A percentile compares a stretch with the other conserved stretches of the same genome.
phyloP scores from a whole-genome alignment of 805 yeast genomes.

The Candida pseudoglaebosa region DNA sequence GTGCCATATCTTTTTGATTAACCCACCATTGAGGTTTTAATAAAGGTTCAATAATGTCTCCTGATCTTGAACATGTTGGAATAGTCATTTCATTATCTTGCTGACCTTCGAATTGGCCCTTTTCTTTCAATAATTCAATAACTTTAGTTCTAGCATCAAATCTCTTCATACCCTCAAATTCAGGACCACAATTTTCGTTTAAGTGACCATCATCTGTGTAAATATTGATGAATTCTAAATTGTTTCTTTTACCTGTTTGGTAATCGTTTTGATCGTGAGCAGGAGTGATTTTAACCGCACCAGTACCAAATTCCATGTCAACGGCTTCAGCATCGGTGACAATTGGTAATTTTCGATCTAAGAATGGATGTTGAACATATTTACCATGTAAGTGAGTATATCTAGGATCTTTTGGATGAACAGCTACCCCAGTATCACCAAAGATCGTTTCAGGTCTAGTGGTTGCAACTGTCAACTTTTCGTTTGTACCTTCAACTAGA shows the following conservation, averaged over 20 bases:
- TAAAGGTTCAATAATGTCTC: conserved; percentile 94
- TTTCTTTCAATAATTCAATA: conserved; percentile 66
- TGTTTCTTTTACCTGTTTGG: conserved; percentile 91
- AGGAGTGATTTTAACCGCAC: conserved; percentile 99
- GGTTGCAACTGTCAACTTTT: conserved; percentile 87
- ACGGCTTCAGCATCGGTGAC: conserved; percentile 89
- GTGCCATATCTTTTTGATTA: conserved; percentile 82
- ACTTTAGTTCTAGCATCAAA: conserved; percentile 89
- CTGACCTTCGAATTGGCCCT: conserved; percentile 65
- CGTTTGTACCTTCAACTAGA: conserved; percentile 80
- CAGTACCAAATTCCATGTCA: conserved; percentile 99
- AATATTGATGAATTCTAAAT: conserved; percentile 83
- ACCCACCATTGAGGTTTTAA: conserved; percentile 99
- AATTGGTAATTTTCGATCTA: conserved; percentile 82
- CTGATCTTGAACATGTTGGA: conserved; percentile 93
- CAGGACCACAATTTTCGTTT: conserved; percentile 85
- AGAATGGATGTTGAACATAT: conserved; percentile 84
- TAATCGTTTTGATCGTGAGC: conserved; percentile 98
- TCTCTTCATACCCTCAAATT: conserved; percentile 86
- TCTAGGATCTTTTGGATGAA: conserved; percentile 92
- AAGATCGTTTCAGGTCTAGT: conserved; percentile 98
- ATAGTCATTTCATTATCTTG: conserved; percentile 94
- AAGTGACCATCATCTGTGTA: conserved; percentile 87
- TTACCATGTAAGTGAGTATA: conserved; percentile 95
- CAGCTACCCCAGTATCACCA: conserved; percentile 98